Conservation (phyloP, 768 basidiomycete genomes). For the Lentinula detonsa region DNA sequence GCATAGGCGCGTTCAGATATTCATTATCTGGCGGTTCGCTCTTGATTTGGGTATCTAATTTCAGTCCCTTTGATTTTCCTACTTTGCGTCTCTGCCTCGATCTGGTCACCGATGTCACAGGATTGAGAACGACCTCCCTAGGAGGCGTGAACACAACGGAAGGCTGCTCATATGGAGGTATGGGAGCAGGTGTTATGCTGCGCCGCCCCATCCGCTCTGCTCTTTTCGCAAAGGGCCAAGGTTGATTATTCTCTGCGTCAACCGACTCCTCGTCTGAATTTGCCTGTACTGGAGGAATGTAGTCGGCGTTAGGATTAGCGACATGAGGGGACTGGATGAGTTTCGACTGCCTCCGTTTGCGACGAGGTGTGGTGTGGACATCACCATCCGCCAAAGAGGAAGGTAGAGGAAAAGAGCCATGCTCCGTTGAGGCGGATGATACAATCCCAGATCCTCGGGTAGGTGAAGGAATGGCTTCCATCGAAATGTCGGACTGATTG, state of each 20-base stretch:
- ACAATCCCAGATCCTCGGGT: background rate
- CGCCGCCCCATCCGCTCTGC: constrained; percentile 23
- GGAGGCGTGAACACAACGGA: constrained; percentile 68
- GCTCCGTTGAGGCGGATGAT: background rate
- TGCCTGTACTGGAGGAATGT: constrained; percentile 26
- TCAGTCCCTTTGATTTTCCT: constrained; percentile 16
- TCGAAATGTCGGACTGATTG: constrained; percentile 1
- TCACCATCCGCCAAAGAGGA: background rate
- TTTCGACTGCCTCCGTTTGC: constrained; percentile 18
- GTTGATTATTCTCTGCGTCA: background rate
- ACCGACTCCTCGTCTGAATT: background rate
- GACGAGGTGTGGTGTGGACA: constrained; percentile 3
- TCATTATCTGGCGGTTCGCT: constrained; percentile 63
- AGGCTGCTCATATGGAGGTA: constrained; percentile 61
- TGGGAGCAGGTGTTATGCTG: constrained; percentile 43
- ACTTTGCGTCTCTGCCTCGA: constrained; percentile 25
- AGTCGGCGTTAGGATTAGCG: constrained; percentile 46
- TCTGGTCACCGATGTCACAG: constrained; percentile 30
- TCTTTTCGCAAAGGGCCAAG: constrained; percentile 14
- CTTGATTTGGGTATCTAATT: constrained; percentile 35
- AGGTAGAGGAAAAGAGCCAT: background rate
- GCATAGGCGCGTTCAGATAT: constrained; percentile 41
- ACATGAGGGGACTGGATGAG: constrained; percentile 35
- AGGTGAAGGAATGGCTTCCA: constrained; percentile 9
- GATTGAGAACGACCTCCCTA: constrained; percentile 47